Base-by-base conservation (phyloP, 805 yeast species). In the Saccharomycopsis vini region DNA sequence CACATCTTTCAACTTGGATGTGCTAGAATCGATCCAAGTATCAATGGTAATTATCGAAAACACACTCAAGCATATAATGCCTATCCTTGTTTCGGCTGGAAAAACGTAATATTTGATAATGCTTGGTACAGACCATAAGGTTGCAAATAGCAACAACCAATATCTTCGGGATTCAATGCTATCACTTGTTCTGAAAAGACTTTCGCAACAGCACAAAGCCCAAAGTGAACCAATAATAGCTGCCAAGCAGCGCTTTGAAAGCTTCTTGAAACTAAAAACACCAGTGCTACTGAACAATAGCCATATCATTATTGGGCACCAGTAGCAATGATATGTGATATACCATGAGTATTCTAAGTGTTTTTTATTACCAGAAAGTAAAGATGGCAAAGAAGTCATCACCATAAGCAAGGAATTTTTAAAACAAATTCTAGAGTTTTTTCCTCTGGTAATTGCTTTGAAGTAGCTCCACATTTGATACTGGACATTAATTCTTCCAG, bases 211-310 rank as follows among this genome's bases (percentile, higher is more conserved):
- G 16, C 71, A 64, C 62, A 74, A 72, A 0, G 71, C 77, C 68
- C 72, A 68, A 46, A 71, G 64, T 9, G 64, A 59, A 2, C 73
- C 73, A n/a, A 61, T 22, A 6, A 70, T 39, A 46, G 68, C 63
- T 32, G 62, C 62, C 0, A 54, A 12, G 0, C 63, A 18, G 49
- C 75, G 56, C n/a, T 60, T 57, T 2, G 52, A 21, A 4, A 59
- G 42, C 37, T 59, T 61, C 12, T 42, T 43, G 19, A 52, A 40
- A 36, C 53, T 59, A 13, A 62, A 62, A 13, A 54, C 54, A 1
- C 54, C 60, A 29, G 68, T 63, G 22, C 73, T 69, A 49, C 71
- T 69, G 4, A 64, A 55, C 28, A 68, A 50, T 26, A 63, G 51
- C 42, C 62, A 66, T 20, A 68, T 58, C 2, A 65, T 40, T 30